Percentiles rank a stretch among this genome's conserved stretches.
Evolutionary conservation across 2,329 filamentous ascomycete species (phyloP).

Genomic region (Orbilia ellipsospora): DNA sequence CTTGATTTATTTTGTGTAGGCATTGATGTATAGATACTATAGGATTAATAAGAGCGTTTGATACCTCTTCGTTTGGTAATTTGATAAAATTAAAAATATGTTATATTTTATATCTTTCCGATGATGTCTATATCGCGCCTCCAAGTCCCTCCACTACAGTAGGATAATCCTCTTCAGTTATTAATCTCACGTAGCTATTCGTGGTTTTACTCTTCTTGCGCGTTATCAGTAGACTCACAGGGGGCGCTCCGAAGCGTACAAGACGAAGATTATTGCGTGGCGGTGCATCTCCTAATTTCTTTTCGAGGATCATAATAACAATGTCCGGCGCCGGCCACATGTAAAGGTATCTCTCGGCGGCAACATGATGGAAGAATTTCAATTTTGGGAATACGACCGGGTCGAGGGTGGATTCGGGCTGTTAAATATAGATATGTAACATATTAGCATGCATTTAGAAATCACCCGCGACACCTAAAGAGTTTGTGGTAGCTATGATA

Average conservation of each 20-base stretch:
- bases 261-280: neutral
- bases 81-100: too few relatives aligned
- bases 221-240: neutral
- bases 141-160: neutral
- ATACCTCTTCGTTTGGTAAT: too few relatives aligned
- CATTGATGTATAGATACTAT: too few relatives aligned
- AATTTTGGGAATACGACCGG: slow-evolving; percentile 12
- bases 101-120: too few relatives aligned
- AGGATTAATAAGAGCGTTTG: too few relatives aligned
- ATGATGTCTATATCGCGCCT: neutral
- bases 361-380: slow-evolving; percentile 4
- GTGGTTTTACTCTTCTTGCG: neutral
- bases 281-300: neutral
- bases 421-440: neutral
- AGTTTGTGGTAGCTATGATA: too few relatives aligned
- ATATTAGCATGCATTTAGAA: neutral
- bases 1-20: too few relatives aligned
- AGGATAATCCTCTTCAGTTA: neutral
- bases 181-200: neutral
- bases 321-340: too few relatives aligned
- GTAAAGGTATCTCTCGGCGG: too few relatives aligned
- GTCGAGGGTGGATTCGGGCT: slow-evolving; percentile 19
- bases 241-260: neutral
- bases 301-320: neutral
- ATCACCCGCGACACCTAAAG: too few relatives aligned